Evolutionary conservation across 2,329 filamentous ascomycete species (phyloP).

Genomic region (Claviceps humidiphila): DNA sequence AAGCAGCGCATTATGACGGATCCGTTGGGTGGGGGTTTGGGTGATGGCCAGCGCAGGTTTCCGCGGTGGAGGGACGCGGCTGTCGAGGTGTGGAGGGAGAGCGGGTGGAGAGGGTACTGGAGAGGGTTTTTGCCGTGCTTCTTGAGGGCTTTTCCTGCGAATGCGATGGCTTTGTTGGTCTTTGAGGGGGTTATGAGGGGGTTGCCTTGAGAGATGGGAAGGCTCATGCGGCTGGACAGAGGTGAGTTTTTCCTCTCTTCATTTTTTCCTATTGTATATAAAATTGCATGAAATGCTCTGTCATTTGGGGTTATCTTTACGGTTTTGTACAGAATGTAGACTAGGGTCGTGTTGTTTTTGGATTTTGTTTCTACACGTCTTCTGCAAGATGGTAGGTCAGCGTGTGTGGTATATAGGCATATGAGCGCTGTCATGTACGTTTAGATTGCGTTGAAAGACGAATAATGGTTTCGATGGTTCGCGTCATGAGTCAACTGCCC

Average conservation of each 20-base stretch:
- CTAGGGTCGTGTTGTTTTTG: no score
- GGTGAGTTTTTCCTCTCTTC: neutral
- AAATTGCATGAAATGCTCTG: neutral
- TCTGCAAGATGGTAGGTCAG: neutral
- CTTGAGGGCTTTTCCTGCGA: slow-evolving; percentile 84
- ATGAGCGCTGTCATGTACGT: neutral
- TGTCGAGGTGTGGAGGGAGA: slow-evolving; percentile 59
- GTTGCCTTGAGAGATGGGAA: slow-evolving; percentile 25
- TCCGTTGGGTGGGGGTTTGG: slow-evolving; percentile 57
- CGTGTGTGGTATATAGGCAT: neutral
- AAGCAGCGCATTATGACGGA: slow-evolving; percentile 98
- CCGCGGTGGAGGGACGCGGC: slow-evolving; percentile 70
- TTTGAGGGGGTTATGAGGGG: slow-evolving; percentile 84
- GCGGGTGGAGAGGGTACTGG: slow-evolving; percentile 73
- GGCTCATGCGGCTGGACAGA: neutral
- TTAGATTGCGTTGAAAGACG: no score
- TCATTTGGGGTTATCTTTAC: neutral
- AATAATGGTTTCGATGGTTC: no score
- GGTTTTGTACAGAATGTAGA: neutral
- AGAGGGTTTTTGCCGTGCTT: slow-evolving; percentile 91
- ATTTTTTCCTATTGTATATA: neutral
- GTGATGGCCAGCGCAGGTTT: slow-evolving; percentile 57
- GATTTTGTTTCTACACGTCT: neutral
- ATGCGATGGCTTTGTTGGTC: slow-evolving; percentile 82
- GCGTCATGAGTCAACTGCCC: no score